Evolutionary conservation across 495 filamentous ascomycete species (phyloP), one percentile per base, ranked within the genome.

Genomic region (Oidiodendron maius): DNA sequence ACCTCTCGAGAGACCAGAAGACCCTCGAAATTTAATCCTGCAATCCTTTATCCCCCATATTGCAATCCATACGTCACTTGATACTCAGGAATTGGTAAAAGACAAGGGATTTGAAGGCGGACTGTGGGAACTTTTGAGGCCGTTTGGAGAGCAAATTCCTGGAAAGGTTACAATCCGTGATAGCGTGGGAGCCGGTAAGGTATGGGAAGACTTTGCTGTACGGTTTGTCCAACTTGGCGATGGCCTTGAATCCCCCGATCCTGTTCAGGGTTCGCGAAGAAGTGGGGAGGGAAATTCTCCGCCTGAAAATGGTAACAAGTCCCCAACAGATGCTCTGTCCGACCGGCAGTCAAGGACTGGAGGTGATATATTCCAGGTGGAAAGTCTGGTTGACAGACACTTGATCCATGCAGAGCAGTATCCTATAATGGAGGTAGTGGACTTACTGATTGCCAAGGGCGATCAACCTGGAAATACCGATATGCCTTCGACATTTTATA

Each of bases 161-260:
- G 93, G 93, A 20, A 93, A 90, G 62, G 85, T 98, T 25, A 86
- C 85, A 15, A 82, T 98, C 32, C 73, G 94, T 46, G 94, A 98
- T 63, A 95, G 89, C 55, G 74, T 84, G 49, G 91, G 93, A 9
- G 78, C 80, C 26, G 88, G 90, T 57, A 78, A 75, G 54, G 79
- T 78, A 24, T 94, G 84, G 72, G 93, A 96, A 22, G 89, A 97
- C 61, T 98, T 87, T 67, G 84, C 87, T 2, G 76, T 97, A 41
- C 84, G 86, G 36, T 95, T 98, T 63, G 79, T 84, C 3, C 72
- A 79, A 40, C 75, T 85, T 43, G 75, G 70, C 18, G 81, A 82
- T 50, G 76, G 78, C 1, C 62, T 85, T 16, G 75, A 78, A 48
- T 62, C 65, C n/a, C 73, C 78, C 16, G 66, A 72, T 39, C 51